Base-by-base conservation (phyloP, 179 eudicot species). In the Vitellaria paradoxa region DNA sequence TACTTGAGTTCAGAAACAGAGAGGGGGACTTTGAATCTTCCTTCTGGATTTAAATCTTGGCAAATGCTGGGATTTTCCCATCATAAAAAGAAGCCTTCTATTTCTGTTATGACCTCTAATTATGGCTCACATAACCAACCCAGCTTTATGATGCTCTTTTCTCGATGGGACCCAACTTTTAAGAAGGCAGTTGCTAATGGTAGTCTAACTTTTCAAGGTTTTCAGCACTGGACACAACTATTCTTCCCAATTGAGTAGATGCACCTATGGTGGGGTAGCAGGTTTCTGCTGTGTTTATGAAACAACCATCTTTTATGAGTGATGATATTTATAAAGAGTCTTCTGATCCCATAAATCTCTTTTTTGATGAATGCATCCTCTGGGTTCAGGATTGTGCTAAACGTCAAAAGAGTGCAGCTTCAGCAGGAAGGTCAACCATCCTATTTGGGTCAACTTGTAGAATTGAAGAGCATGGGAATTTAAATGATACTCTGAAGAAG, bases 401-500 rank as follows among this genome's bases (percentile, higher is more conserved):
- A 45, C 7, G 18, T 17, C 82, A 81, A 61, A 86, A 80, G 53
- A 79, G 70, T 63, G 81, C 59, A 59, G 70, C 85, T 67, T 64
- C 82, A 14, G 72, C 78, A 49, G 85, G 79, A 52, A 84, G 85
- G 73, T 76, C 72, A 60, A 80, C 69, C 26, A 76, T 77, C 42
- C 77, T 86, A 65, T 61, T 70, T 26, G 53, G 70, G 12, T 49
- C 80, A 57, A 21, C 57, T 23, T 61, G 85, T 77, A 63, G 24
- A 45, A 78, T 75, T 24, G 72, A 77, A 45, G 80, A 77, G 53
- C 76, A 77, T 79, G 76, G 63, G 18, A 77, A 30, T 73, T 84
- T 74, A 78, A 79, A 78, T 79, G 86, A 78, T 57, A 73, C 87
- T 71, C 30, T 87, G 74, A 79, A 72, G 83, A 90, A 76, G 62